Conservation (phyloP, 345 rosid genomes). For the Eucalyptus curtisii region DNA sequence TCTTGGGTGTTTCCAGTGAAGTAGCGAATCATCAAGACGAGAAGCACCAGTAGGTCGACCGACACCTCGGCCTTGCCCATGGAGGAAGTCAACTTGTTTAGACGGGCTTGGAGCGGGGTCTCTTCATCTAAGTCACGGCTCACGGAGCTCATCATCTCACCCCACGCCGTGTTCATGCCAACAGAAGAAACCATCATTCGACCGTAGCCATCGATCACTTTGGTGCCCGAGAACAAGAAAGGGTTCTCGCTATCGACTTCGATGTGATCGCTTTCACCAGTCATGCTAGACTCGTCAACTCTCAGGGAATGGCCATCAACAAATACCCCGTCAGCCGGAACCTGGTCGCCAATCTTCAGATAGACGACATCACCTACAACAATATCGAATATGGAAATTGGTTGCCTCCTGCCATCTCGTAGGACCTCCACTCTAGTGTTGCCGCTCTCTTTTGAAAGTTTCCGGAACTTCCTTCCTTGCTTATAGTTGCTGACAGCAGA, state of each 20-base stretch:
- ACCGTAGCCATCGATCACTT: slow-evolving; percentile 43
- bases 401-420: slow-evolving; percentile 31
- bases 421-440: slow-evolving; percentile 40
- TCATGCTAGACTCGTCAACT: slow-evolving; percentile 58
- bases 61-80: slow-evolving; percentile 55
- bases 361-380: slow-evolving; percentile 56
- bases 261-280: slow-evolving; percentile 44
- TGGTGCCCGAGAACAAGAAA: slow-evolving; percentile 42
- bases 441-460: slow-evolving; percentile 37
- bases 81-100: slow-evolving; percentile 48
- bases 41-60: slow-evolving; percentile 57
- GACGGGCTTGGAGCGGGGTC: slow-evolving; percentile 60
- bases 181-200: slow-evolving; percentile 56
- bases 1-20: slow-evolving; percentile 58
- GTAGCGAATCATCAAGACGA: slow-evolving; percentile 47
- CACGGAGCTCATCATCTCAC: slow-evolving; percentile 61
- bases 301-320: slow-evolving; percentile 29
- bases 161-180: slow-evolving; percentile 71
- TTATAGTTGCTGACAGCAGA: slow-evolving; percentile 44
- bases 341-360: slow-evolving; percentile 53
- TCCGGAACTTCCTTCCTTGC: slow-evolving; percentile 39
- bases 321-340: slow-evolving; percentile 61
- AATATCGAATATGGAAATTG: slow-evolving; percentile 41
- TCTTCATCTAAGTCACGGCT: slow-evolving; percentile 25
- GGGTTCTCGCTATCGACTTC: slow-evolving; percentile 26